Evolutionary conservation across 2,329 filamentous ascomycete species (phyloP), one percentile per base, ranked within the genome.

Genomic region (Sclerotinia subarctica): DNA sequence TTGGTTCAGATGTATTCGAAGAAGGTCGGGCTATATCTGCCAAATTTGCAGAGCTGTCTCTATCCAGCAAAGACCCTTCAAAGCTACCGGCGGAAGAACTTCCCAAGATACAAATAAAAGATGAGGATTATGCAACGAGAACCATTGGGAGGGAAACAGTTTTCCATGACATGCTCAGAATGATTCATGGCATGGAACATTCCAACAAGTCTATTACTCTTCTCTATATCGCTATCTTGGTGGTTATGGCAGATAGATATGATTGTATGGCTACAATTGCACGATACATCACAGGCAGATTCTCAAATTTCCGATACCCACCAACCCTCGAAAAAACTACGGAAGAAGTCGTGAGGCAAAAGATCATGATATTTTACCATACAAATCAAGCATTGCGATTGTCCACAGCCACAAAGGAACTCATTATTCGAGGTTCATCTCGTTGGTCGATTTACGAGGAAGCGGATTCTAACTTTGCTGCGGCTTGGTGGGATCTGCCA

Each of bases 161-260:
- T n/a, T 86, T 91, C 71, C 84, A 83, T 60, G 90, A 92, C 75
- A 86, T 93, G 73, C 79, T 93, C 32, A 81, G 84, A 24, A 85
- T 91, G 24, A 79, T 92, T 24, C 90, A 93, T 75, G 83, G 83
- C 29, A 79, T 79, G 59, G 83, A 72, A 21, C 73, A 72, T 52
- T 35, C 68, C 13, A 78, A 77, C 2, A 78, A 75, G 1, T 81
- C 84, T 26, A 84, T 84, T 21, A 83, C 91, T 71, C 79, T 85
- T 35, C 73, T 73, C 8, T 90, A 90, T 71, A 81, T 91, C 15
- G 85, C 88, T 19, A 90, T 89, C 1, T 80, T 93, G 52, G 87
- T 89, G 52, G 84, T 92, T 64, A 84, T 92, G 67, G 89, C 90
- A 13, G 91, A 93, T 77, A 86, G 89, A 56, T 93, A 92, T 78